phyloP scores from a whole-genome alignment of 1,284 basidiomycete species.

The Ganoderma resinaceum region DNA sequence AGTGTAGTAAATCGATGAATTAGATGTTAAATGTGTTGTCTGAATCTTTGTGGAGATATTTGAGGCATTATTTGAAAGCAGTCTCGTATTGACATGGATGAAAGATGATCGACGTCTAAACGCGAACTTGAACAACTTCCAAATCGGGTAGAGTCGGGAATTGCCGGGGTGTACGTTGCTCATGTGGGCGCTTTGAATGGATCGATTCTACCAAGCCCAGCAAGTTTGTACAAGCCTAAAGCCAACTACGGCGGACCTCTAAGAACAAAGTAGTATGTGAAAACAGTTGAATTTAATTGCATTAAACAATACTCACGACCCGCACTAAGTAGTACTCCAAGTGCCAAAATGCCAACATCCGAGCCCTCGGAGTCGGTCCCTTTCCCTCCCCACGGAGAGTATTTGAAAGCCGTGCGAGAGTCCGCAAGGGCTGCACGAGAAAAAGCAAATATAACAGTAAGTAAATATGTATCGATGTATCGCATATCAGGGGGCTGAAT shows the following conservation, averaged over 20 bases:
- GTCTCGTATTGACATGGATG: no score
- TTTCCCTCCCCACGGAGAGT: conserved; percentile 53
- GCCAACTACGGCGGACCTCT: neutral
- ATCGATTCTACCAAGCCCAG: neutral
- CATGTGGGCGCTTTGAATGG: neutral
- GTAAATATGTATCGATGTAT: conserved; percentile 17
- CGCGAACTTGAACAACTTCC: neutral
- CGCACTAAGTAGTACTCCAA: neutral
- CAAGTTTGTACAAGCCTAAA: neutral
- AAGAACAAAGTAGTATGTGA: neutral
- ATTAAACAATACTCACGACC: neutral
- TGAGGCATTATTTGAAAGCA: no score
- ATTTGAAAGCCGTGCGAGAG: conserved; percentile 56
- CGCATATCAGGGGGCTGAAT: neutral
- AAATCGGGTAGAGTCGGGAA: neutral
- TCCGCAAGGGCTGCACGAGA: conserved; percentile 56
- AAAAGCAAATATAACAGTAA: conserved; percentile 45
- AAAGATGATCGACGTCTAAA: neutral
- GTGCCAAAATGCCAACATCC: conserved; percentile 11
- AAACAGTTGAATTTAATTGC: neutral
- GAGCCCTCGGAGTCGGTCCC: conserved; percentile 6
- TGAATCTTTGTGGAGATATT: no score
- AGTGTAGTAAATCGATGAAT: no score
- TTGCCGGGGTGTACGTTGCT: neutral
- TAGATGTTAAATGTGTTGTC: no score